Conservation (phyloP, 116 monocot species). For the Phalaenopsis hybrid region DNA sequence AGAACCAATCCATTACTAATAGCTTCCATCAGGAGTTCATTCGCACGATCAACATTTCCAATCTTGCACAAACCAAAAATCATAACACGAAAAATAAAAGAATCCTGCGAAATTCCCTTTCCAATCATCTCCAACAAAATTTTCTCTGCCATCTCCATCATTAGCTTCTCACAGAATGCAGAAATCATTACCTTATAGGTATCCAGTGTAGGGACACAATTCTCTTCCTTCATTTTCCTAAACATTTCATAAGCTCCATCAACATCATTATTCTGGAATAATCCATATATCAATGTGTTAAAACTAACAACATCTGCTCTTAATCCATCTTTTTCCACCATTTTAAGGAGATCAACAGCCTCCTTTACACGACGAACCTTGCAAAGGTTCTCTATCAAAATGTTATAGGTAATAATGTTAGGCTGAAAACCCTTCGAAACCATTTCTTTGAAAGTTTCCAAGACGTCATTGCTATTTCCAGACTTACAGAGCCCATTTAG, state of each 20-base stretch:
- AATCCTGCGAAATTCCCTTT: constrained; percentile 46
- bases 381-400: constrained; percentile 80
- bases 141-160: constrained; percentile 55
- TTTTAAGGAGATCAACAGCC: constrained; percentile 48
- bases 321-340: constrained; percentile 60
- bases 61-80: constrained; percentile 60
- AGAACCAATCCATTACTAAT: constrained; percentile 50
- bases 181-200: constrained; percentile 76
- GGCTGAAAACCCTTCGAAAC: constrained; percentile 52
- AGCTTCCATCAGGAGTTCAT: constrained; percentile 44
- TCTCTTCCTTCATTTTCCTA: constrained; percentile 42
- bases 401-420: constrained; percentile 84
- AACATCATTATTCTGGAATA: constrained; percentile 61
- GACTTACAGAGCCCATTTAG: constrained; percentile 86
- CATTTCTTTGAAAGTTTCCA: constrained; percentile 75
- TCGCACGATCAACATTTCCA: constrained; percentile 51
- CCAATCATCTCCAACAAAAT: constrained; percentile 61
- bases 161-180: constrained; percentile 54
- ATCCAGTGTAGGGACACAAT: constrained; percentile 34
- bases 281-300: constrained; percentile 77
- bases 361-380: constrained; percentile 44
- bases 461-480: constrained; percentile 59
- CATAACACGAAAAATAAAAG: constrained; percentile 63
- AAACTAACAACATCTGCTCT: constrained; percentile 68
- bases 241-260: constrained; percentile 59